Evolutionary conservation across 176 grass and related monocot genomes (phyloP).

Genomic region (Cocos nucifera): DNA sequence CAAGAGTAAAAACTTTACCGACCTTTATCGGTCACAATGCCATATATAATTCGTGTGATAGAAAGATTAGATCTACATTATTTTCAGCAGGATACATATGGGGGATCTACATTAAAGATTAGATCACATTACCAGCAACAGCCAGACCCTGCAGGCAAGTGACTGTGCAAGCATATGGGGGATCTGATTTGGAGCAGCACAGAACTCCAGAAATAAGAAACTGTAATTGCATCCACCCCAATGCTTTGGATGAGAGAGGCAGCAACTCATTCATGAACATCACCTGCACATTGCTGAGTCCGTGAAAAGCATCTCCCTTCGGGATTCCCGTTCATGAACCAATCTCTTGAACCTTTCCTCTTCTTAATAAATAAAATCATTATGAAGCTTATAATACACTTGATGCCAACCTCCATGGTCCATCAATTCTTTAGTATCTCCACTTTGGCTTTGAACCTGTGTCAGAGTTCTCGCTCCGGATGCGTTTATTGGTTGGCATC

Average conservation of each 20-base stretch:
- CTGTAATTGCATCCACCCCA: slow-evolving; percentile 1
- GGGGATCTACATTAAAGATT: no score
- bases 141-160: slow-evolving; percentile 1
- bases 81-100: background rate
- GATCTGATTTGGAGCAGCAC: slow-evolving; percentile 18
- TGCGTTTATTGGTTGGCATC: no score
- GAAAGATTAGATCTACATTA: background rate
- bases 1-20: no score
- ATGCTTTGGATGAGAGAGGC: slow-evolving; percentile 15
- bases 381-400: no score
- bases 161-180: slow-evolving; percentile 5
- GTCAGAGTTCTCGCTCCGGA: no score
- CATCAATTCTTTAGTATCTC: no score
- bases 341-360: no score
- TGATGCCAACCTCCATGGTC: no score
- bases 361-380: no score
- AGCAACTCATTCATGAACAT: slow-evolving; percentile 14
- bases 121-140: background rate
- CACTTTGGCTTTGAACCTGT: no score
- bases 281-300: slow-evolving; percentile 24
- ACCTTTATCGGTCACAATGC: background rate
- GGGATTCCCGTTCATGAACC: no score
- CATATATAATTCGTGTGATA: background rate
- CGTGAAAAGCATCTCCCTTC: slow-evolving; percentile 34
- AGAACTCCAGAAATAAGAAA: background rate